Base-by-base conservation (phyloP, 2,329 filamentous ascomycete species). In the Verticillium longisporum region DNA sequence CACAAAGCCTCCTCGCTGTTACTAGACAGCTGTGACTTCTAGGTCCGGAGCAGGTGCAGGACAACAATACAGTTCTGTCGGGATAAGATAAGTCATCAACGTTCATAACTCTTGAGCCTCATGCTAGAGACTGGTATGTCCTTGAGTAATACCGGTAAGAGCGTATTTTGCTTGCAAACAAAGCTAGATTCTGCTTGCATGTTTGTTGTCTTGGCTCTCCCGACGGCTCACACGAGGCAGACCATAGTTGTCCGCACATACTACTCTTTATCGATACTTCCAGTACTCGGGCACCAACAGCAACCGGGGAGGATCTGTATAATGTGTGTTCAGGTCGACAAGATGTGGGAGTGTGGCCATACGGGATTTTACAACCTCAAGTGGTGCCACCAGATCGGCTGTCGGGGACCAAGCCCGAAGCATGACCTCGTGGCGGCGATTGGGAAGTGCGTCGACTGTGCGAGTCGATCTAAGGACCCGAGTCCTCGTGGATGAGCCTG, bases 271-370 rank as follows among this genome's bases (percentile, higher is more conserved):
- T 41, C 34, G 13, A 36, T 36, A 36, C 34, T 36, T 36, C 6
- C 9, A 36, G 34, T 10, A 6, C 7, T 36, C 13, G 2, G 13
- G 6, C 34, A 13, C 9, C 34, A 13, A 36, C 7, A 36, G 2
- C 3, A 36, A 21, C 11, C 26, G 18, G 36, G 18, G 18, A n/a
- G 45, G 26, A 26, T 4, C 26, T 34, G 10, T 5, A 61, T 13
- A 13, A 78, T 78, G 75, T 78, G 75, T 64, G 68, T 65, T 11
- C 75, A 77, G 66, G 70, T 78, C 60, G 74, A 77, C 65, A 74
- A 70, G 63, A 61, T 66, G 61, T 77, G 71, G 68, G 61, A 67
- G 15, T 78, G 76, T 60, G 74, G 74, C 10, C 76, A 78, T 61
- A 63, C 69, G n/a, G 69, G 72, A n/a, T 78, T 69, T 60, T 69